Evolutionary conservation across 495 filamentous ascomycete species (phyloP), one percentile per base, ranked within the genome.

Genomic region (Elasticomyces elasticus): DNA sequence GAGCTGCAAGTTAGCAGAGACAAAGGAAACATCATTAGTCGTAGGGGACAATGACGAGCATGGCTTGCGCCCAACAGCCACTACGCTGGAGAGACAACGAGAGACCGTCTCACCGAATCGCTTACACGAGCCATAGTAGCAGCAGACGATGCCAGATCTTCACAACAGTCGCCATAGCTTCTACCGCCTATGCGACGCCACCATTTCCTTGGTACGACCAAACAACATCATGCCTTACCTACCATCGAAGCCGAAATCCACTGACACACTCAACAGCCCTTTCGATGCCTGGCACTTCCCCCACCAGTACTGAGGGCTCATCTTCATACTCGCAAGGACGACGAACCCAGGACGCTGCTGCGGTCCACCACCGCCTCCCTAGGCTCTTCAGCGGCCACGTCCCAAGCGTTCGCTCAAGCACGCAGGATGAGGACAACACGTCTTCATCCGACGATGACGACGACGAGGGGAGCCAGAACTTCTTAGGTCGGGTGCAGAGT

Each of bases 181-280:
- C 41, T 41, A 48, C 20, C 20, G 42, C 49, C 11, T 38, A 59
- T 59, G 51, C 49, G 56, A 40, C 56, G 56, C 35, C 37, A 54
- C 27, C 56, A 54, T 43, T 54, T 59, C 44, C 44, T 54, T 42
- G 44, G 49, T 55, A 43, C 42, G 42, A 40, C 12, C 12, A 13
- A 15, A 12, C 5, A 4, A 40, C 35, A 40, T n/a, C n/a, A n/a
- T n/a, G n/a, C n/a, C 15, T 17, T 40, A 5, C 5, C 15, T 15
- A 40, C 13, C 35, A 40, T 12, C 35, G 35, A 40, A 24, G 11
- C 2, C 22, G 4, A 5, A 41, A 37, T 10, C n/a, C 46, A 33
- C 53, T 56, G 45, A 49, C 13, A 12, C 4, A 40, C 4, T 13
- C 35, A 13, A 40, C 35, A 40, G 35, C 35, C 35, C 13, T 53